These are phyloP conservation scores for Rhamnella rubrinervis DNA, from an alignment of 331 rosid genomes.

Conservation along the genomic window DNA sequence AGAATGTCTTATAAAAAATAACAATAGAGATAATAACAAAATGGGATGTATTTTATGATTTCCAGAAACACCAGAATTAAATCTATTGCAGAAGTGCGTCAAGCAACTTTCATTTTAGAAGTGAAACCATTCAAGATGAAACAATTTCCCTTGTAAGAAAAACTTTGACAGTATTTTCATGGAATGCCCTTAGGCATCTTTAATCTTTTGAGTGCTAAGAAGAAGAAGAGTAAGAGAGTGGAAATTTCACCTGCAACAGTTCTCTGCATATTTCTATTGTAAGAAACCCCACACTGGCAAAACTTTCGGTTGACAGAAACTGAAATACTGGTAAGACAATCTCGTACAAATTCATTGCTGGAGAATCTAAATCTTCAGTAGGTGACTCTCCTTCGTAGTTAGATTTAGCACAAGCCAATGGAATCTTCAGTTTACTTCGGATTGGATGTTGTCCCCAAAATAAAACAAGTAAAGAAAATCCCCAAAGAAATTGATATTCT, in stretches of 20 bases:
- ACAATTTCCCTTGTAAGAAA: not conserved
- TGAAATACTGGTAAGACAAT: conserved; percentile 82
- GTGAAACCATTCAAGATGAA: no score
- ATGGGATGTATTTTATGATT: no score
- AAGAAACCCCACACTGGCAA: conserved; percentile 65
- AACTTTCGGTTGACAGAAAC: conserved; percentile 64
- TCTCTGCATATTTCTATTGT: conserved; percentile 70
- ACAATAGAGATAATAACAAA: no score
- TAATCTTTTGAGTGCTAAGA: conserved; percentile 14
- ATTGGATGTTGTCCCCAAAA: conserved; percentile 65
- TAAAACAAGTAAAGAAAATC: conserved; percentile 77
- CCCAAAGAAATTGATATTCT: conserved; percentile 85
- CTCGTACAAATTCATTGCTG: conserved; percentile 66
- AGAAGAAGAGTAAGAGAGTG: conserved; percentile 19
- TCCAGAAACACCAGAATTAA: no score
- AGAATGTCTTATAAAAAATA: no score
- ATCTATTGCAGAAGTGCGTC: no score
- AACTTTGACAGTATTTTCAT: not conserved
- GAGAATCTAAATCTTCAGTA: conserved; percentile 43
- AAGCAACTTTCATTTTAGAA: no score
- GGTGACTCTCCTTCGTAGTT: conserved; percentile 43
- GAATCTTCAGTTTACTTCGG: conserved; percentile 48
- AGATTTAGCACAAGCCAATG: conserved; percentile 38
- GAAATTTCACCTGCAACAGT: conserved; percentile 70
- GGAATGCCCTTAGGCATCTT: not conserved